Evolutionary conservation across 1,139 yeast genomes (phyloP), one percentile per base, ranked within the genome.

Genomic region (Nakaseomyces glabratus): DNA sequence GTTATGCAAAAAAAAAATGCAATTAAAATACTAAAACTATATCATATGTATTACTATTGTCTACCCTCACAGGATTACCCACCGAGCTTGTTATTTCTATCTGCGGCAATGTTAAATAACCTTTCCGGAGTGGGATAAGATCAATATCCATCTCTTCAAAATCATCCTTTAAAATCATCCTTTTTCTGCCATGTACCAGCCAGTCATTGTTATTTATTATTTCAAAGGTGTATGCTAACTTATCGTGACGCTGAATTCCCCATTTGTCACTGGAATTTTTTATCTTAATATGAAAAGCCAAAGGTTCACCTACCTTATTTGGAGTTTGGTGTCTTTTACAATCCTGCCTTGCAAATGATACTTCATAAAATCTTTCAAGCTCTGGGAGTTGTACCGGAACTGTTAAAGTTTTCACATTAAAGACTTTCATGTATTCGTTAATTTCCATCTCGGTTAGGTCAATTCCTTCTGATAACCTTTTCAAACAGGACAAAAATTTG

Each of bases 81-180:
- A 48, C 60, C 6, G 45, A 40, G 29, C 48, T 51, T 4, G 45
- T 48, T 10, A 85, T 66, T n/a, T 64, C 66, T 10, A 84, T 63
- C 39, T 63, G 68, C 0, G 97, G 97, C 24, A 82, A 61, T 4
- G 65, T 58, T 9, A 86, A 54, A 42, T 78, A 77, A 0, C 97
- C 97, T 15, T 80, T 74, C 42, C 71, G 76, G 38, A 85, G 56
- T 0, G 97, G 96, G 8, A 85, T 68, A 42, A 88, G 56, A 3
- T 69, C 60, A 9, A 86, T 43, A 10, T 66, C 58, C 20, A 70
- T 55, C 4, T 45, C 48, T 14, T 40, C 39, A 1, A 33, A 31
- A 7, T 43, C 36, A 6, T 37, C 25, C 2, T 36, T 20, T 7
- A 52, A 26, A 6, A 36, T 29, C 35, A 51, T 43, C 13, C 52